Percentiles rank a stretch among this genome's conserved stretches.
Conservation (phyloP, 2,329 filamentous ascomycete species). For the Epichloe brachyelytri region DNA sequence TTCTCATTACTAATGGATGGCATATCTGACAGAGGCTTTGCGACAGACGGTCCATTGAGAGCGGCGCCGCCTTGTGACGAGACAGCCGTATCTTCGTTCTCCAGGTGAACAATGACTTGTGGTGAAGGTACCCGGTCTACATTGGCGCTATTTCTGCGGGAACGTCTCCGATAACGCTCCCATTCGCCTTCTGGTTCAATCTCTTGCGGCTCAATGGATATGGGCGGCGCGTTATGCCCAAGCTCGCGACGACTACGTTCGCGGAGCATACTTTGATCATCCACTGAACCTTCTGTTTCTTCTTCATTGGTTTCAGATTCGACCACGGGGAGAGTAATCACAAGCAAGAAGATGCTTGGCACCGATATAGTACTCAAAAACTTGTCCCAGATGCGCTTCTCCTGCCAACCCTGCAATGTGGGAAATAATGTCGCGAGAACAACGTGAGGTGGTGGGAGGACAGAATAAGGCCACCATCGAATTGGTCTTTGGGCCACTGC, state of each 20-base stretch:
- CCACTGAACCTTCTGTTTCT: conserved; percentile 16
- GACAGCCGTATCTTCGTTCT: conserved; percentile 12
- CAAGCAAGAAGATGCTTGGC: conserved; percentile 82
- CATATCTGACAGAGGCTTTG: conserved; percentile 21
- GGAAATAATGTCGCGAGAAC: conserved; percentile 71
- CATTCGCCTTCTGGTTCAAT: conserved; percentile 40
- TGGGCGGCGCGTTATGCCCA: conserved; percentile 20
- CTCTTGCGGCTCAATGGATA: conserved; percentile 21
- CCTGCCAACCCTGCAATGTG: conserved; percentile 67
- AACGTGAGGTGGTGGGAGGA: conserved; percentile 59
- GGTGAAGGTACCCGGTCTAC: conserved; percentile 7
- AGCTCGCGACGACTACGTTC: conserved; percentile 14
- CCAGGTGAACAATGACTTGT: conserved; percentile 2
- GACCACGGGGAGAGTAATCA: conserved; percentile 82
- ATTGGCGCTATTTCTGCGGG: conserved; percentile 17
- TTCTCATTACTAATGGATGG: conserved; percentile 20
- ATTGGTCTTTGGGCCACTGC: conserved; percentile 32
- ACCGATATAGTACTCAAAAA: conserved; percentile 69
- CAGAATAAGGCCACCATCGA: conserved; percentile 68
- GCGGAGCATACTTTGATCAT: conserved; percentile 17
- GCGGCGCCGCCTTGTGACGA: conserved; percentile 1
- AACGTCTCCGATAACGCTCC: conserved; percentile 43
- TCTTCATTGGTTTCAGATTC: conserved; percentile 53
- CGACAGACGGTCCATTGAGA: not conserved
- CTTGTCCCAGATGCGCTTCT: conserved; percentile 77